Conservation (phyloP, 306 rosid genomes). For the Glycine soja region DNA sequence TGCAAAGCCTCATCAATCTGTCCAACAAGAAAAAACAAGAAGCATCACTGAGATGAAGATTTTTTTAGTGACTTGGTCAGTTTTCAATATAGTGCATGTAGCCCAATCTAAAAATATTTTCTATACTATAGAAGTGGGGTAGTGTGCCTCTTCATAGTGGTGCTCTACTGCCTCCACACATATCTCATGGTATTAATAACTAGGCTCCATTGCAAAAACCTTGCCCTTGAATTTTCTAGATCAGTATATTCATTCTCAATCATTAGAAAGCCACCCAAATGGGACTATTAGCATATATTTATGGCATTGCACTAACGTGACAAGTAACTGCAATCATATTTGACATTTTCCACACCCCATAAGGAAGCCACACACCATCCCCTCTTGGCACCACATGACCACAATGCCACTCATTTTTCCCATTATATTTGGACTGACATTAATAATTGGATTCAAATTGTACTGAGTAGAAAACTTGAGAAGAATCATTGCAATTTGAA, state of each 20-base stretch:
- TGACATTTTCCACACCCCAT: not conserved
- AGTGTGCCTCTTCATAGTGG: not conserved
- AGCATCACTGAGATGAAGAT: not conserved
- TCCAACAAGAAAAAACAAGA: constrained; percentile 21
- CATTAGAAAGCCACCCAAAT: constrained; percentile 31
- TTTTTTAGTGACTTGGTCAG: constrained; percentile 1
- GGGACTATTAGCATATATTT: constrained; percentile 13
- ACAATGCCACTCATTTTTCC: constrained; percentile 19
- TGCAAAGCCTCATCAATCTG: constrained; percentile 65
- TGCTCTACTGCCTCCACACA: not conserved
- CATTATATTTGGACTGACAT: not conserved
- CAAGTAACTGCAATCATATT: not conserved
- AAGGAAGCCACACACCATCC: not conserved
- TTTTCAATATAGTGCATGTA: constrained; percentile 27
- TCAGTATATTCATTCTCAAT: not conserved
- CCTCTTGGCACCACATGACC: constrained; percentile 19
- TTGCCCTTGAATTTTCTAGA: constrained; percentile 9
- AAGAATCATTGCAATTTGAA: constrained; percentile 8
- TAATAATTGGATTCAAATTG: constrained; percentile 8
- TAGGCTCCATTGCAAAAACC: not conserved
- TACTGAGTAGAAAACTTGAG: constrained; percentile 24
- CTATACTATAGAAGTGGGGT: constrained; percentile 14
- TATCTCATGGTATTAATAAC: constrained; percentile 6
- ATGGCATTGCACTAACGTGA: not conserved
- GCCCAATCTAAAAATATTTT: not conserved